Evolutionary conservation across 768 basidiomycete genomes (phyloP).

Genomic region (Saitozyma podzolica): DNA sequence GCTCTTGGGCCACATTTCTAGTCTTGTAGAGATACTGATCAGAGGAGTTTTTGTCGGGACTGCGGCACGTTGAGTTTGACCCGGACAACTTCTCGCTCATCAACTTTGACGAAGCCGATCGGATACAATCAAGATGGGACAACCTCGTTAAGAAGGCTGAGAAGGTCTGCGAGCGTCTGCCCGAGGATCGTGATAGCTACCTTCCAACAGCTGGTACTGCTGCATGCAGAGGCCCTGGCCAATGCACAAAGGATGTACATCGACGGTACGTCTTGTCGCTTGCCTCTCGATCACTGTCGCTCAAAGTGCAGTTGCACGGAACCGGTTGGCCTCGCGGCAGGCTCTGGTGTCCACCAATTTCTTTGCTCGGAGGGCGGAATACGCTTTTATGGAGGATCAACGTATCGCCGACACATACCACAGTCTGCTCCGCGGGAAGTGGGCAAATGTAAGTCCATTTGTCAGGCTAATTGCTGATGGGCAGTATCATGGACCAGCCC

Average conservation of each 20-base stretch:
- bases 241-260: conserved; percentile 65
- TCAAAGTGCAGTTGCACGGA: conserved; percentile 54
- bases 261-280: conserved; percentile 49
- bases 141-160: conserved; percentile 59
- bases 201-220: conserved; percentile 65
- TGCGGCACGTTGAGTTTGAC: conserved; percentile 68
- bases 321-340: conserved; percentile 66
- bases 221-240: conserved; percentile 56
- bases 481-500: conserved; percentile 15
- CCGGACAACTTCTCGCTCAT: conserved; percentile 64
- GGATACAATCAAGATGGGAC: conserved; percentile 60
- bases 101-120: conserved; percentile 70
- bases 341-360: conserved; percentile 64
- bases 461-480: not conserved
- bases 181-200: conserved; percentile 59
- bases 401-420: conserved; percentile 66
- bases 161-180: conserved; percentile 60
- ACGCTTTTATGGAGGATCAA: conserved; percentile 64
- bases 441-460: conserved; percentile 61
- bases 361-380: conserved; percentile 61
- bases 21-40: conserved; percentile 34
- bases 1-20: conserved; percentile 7
- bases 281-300: not conserved
- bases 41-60: conserved; percentile 55
- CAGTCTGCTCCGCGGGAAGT: conserved; percentile 62